Conservation (phyloP, 352 stramenopile genomes). For the Pythium scleroteichum region DNA sequence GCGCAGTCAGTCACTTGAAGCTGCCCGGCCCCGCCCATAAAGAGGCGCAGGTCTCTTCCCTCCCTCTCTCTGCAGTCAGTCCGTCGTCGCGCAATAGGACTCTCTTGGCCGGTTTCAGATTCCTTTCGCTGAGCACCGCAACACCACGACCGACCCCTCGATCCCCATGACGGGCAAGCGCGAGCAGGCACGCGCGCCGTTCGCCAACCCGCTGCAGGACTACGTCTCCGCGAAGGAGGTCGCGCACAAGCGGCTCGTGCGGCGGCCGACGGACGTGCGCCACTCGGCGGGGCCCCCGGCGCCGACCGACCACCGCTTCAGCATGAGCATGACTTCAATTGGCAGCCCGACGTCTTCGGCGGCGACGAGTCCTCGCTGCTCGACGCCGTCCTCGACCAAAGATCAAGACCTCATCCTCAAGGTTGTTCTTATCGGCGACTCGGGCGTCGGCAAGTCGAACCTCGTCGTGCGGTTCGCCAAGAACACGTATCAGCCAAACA, state of each 20-base stretch:
- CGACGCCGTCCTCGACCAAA: constrained; percentile 28
- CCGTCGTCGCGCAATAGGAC: constrained; percentile 1
- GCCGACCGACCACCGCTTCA: constrained; percentile 40
- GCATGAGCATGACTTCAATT: constrained; percentile 27
- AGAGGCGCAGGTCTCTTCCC: constrained; percentile 9
- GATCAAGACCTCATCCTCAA: constrained; percentile 79
- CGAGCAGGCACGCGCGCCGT: constrained; percentile 26
- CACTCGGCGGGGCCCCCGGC: constrained; percentile 21
- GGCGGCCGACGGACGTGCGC: constrained; percentile 17
- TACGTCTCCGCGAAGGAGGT: constrained; percentile 72
- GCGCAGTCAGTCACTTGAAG: constrained; percentile 30
- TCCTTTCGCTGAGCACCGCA: constrained; percentile 3
- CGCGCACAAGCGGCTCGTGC: constrained; percentile 47
- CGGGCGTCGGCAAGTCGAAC: constrained; percentile 87
- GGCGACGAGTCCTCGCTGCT: constrained; percentile 54
- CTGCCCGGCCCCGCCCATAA: not conserved
- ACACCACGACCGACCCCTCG: not conserved
- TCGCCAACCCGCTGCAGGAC: constrained; percentile 42
- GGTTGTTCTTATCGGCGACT: constrained; percentile 89
- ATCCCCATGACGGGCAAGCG: constrained; percentile 36
- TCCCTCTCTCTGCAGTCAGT: not conserved
- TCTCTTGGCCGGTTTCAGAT: no score
- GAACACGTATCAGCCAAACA: constrained; percentile 84
- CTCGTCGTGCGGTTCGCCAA: constrained; percentile 89
- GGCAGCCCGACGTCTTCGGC: constrained; percentile 34